Evolutionary conservation across 1,139 yeast species (phyloP).

Genomic region (Nadsonia commutata): DNA sequence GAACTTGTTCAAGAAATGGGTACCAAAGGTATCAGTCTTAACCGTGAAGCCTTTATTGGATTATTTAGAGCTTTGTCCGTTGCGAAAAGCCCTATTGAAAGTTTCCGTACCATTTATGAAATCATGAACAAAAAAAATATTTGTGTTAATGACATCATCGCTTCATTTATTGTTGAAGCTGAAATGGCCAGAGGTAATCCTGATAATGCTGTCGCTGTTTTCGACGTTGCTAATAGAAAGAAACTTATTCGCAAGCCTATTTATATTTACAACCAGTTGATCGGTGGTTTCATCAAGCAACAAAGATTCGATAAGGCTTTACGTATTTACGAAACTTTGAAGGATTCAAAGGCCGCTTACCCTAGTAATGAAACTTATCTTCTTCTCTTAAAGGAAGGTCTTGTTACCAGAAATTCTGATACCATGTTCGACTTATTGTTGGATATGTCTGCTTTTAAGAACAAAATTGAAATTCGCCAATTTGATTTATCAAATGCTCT

Average conservation of each 20-base stretch:
- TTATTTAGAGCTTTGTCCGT: neutral
- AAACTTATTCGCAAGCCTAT: neutral
- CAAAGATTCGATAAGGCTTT: neutral
- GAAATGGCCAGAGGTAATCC: conserved; percentile 1
- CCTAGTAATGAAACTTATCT: neutral
- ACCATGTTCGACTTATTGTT: neutral
- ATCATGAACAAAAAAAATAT: neutral
- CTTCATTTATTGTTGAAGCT: neutral
- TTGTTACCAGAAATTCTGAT: neutral
- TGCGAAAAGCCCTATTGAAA: neutral
- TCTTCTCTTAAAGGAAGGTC: neutral
- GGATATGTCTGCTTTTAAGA: neutral
- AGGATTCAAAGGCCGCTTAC: neutral
- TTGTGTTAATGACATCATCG: neutral
- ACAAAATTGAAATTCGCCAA: neutral
- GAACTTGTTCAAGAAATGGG: neutral
- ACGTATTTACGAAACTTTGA: neutral
- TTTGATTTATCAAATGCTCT: neutral
- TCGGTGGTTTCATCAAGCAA: neutral
- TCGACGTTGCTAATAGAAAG: neutral
- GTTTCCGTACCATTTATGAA: neutral
- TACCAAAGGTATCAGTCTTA: neutral
- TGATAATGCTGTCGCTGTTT: neutral
- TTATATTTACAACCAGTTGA: neutral
- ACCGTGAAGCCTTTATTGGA: neutral